Evolutionary conservation across 768 basidiomycete species (phyloP).

Genomic region (Podaxis rugospora): DNA sequence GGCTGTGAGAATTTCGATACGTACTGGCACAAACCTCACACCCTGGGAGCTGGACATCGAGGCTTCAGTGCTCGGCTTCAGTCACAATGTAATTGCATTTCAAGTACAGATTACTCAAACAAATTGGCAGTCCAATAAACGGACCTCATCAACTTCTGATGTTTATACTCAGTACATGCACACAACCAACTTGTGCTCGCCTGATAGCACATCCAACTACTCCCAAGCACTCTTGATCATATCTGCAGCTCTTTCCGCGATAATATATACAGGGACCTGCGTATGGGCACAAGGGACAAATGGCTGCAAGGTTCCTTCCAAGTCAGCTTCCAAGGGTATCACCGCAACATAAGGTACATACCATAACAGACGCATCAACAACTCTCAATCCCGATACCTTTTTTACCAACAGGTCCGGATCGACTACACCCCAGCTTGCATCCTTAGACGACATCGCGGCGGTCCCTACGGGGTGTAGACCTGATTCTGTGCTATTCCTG

Average conservation of each 20-base stretch:
- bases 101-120: too few species aligned
- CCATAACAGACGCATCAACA: constrained; percentile 34
- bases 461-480: constrained; percentile 29
- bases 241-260: constrained; percentile 15
- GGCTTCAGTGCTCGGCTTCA: too few species aligned
- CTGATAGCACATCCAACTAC: too few species aligned
- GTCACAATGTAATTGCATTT: too few species aligned
- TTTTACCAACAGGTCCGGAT: constrained; percentile 34
- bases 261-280: constrained; percentile 11
- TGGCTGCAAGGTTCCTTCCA: not conserved
- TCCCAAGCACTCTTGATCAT: constrained; percentile 12
- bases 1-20: too few species aligned
- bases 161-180: too few species aligned
- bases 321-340: not conserved
- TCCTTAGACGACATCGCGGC: constrained; percentile 25
- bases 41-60: too few species aligned
- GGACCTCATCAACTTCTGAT: too few species aligned
- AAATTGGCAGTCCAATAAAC: too few species aligned
- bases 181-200: too few species aligned
- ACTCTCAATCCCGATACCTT: constrained; percentile 28
- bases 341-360: constrained; percentile 12
- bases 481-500: constrained; percentile 16
- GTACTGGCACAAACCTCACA: too few species aligned
- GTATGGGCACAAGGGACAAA: constrained; percentile 14
- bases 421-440: constrained; percentile 28